Evolutionary conservation across 2,329 filamentous ascomycete species (phyloP).

Genomic region (Metarhizium guizhouense): DNA sequence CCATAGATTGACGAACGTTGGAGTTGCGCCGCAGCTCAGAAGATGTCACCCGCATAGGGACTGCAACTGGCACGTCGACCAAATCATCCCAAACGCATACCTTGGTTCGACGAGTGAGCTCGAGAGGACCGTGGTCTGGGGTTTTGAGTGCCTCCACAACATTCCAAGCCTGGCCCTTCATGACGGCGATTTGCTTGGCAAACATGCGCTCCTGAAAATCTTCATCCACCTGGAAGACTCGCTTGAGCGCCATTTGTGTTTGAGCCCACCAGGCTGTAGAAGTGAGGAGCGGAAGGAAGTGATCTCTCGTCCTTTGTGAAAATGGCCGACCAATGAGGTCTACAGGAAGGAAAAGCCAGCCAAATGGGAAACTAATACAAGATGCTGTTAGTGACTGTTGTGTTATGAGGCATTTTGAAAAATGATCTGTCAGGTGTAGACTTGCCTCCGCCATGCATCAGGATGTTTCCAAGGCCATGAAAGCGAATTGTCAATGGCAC

Average conservation of each 20-base stretch:
- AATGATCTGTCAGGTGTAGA: background rate
- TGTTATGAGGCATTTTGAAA: background rate
- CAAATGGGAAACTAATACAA: constrained; percentile 80
- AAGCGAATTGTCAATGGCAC: constrained; percentile 94
- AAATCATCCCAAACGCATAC: constrained; percentile 98
- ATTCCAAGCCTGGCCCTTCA: constrained; percentile 99
- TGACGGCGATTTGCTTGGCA: constrained; percentile 93
- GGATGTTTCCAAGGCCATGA: constrained; percentile 99
- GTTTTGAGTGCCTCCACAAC: constrained; percentile 96
- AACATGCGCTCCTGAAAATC: constrained; percentile 99
- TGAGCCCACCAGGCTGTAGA: constrained; percentile 97
- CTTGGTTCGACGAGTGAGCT: constrained; percentile 79
- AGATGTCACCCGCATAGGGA: constrained; percentile 77
- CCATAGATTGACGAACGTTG: constrained; percentile 40
- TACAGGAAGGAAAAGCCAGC: constrained; percentile 95
- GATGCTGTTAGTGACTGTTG: constrained; percentile 14
- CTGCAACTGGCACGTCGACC: constrained; percentile 89
- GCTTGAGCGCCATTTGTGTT: constrained; percentile 76
- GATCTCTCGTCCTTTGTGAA: constrained; percentile 83
- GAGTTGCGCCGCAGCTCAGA: constrained; percentile 69
- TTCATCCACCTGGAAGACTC: constrained; percentile 81
- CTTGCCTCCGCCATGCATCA: constrained; percentile 65
- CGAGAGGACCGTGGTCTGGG: constrained; percentile 82
- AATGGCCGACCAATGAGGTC: constrained; percentile 95
- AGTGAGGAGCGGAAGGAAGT: constrained; percentile 92